Conservation (phyloP, 345 rosid genomes). For the Ricinus communis region DNA sequence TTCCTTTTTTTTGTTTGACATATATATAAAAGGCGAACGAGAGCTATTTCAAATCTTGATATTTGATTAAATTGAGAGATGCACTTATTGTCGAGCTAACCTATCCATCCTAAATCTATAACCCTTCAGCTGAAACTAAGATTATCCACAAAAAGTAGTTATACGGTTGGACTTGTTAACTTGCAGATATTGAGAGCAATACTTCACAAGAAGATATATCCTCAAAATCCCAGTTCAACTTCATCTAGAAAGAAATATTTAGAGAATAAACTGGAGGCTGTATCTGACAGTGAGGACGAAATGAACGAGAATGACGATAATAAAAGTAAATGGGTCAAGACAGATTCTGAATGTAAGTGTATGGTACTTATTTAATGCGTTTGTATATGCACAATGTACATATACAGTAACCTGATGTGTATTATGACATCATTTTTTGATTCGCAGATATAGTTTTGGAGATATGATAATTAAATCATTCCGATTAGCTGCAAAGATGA, state of each 20-base stretch:
- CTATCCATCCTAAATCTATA: too few relatives aligned
- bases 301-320: slow-evolving; percentile 37
- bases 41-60: too few relatives aligned
- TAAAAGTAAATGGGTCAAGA: slow-evolving; percentile 73
- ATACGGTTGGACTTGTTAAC: background rate
- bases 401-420: background rate
- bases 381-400: background rate
- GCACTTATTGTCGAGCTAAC: too few relatives aligned
- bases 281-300: slow-evolving; percentile 31
- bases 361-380: background rate
- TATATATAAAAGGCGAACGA: too few relatives aligned
- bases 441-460: slow-evolving; percentile 83
- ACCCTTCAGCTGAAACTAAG: too few relatives aligned
- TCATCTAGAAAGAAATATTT: slow-evolving; percentile 38
- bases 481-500: background rate
- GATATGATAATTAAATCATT: slow-evolving; percentile 36
- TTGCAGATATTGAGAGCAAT: slow-evolving; percentile 58
- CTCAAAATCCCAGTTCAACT: slow-evolving; percentile 44
- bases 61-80: too few relatives aligned
- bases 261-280: slow-evolving; percentile 32
- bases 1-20: too few relatives aligned
- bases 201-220: slow-evolving; percentile 72
- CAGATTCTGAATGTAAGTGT: slow-evolving; percentile 91
- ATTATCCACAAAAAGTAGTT: too few relatives aligned
- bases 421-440: slow-evolving; percentile 1